Evolutionary conservation across 2,329 filamentous ascomycete genomes (phyloP).

Genomic region (Botryotinia calthae): DNA sequence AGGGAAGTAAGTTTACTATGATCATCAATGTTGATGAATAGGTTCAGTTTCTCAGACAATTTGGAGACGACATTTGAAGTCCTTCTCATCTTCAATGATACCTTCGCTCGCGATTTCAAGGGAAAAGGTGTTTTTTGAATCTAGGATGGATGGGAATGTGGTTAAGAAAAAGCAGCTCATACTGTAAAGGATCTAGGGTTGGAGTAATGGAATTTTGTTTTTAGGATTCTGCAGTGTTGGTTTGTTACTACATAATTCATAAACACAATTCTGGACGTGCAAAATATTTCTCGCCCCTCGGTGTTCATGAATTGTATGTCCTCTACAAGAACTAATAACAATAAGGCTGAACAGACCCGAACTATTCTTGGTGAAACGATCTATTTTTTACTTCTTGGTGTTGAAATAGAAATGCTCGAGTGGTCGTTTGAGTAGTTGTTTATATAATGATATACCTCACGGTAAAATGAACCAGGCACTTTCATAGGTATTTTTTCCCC

Average conservation of each 20-base stretch:
- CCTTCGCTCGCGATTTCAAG: neutral
- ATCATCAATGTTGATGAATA: neutral
- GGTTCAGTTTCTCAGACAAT: fast-evolving
- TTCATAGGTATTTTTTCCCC: no score
- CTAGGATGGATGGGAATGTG: neutral
- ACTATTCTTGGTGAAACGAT: neutral
- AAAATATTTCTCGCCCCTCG: neutral
- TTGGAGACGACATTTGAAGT: neutral
- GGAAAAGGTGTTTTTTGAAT: neutral
- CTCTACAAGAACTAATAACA: neutral
- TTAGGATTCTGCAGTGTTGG: neutral
- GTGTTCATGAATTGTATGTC: no score
- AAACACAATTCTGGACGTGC: neutral
- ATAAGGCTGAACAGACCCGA: neutral
- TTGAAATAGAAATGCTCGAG: neutral
- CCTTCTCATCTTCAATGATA: neutral
- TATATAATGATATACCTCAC: fast-evolving
- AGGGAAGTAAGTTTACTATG: neutral
- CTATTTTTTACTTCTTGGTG: neutral
- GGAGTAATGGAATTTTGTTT: neutral
- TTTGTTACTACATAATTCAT: neutral
- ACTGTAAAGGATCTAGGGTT: neutral
- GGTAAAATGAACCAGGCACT: neutral
- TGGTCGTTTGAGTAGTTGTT: neutral
- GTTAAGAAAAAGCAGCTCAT: neutral